Conservation (phyloP, 2,329 filamentous ascomycete genomes). For the Aureobasidium subglaciale region DNA sequence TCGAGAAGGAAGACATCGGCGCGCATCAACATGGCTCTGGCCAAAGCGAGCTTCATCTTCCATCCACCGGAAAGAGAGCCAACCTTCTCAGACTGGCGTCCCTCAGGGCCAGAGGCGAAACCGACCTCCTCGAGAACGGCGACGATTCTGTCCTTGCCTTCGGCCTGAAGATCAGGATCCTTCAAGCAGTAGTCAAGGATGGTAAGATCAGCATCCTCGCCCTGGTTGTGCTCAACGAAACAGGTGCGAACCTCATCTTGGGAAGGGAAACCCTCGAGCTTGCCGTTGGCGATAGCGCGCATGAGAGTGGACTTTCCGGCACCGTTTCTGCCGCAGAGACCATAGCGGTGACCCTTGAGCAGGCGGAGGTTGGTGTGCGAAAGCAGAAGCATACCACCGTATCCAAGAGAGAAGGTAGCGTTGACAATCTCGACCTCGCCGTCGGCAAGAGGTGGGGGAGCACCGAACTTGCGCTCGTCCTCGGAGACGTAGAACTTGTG, state of each 20-base stretch:
- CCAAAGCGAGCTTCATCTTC: conserved; percentile 99
- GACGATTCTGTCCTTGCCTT: conserved; percentile 73
- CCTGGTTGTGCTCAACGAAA: conserved; percentile 99
- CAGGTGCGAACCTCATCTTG: conserved; percentile 90
- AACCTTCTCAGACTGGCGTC: conserved; percentile 80
- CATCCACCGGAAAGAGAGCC: conserved; percentile 94
- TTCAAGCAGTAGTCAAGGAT: conserved; percentile 90
- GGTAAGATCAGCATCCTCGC: conserved; percentile 91
- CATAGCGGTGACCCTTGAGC: conserved; percentile 93
- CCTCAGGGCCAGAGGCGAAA: conserved; percentile 83
- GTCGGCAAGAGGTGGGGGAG: conserved; percentile 78
- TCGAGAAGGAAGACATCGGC: conserved; percentile 95
- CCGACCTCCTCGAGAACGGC: conserved; percentile 84
- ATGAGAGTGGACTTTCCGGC: conserved; percentile 98
- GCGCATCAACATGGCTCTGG: conserved; percentile 90
- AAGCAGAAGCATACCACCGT: conserved; percentile 93
- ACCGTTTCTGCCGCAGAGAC: conserved; percentile 93
- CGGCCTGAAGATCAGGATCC: conserved; percentile 75
- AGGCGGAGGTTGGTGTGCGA: conserved; percentile 93
- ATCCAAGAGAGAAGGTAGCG: conserved; percentile 92
- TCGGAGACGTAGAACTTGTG: conserved; percentile 73
- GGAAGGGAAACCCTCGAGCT: conserved; percentile 91
- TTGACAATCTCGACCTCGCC: conserved; percentile 96
- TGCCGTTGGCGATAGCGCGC: conserved; percentile 90
- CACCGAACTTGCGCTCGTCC: conserved; percentile 79